Conservation (phyloP, 805 yeast genomes). For the Yarrowia phangngaensis region DNA sequence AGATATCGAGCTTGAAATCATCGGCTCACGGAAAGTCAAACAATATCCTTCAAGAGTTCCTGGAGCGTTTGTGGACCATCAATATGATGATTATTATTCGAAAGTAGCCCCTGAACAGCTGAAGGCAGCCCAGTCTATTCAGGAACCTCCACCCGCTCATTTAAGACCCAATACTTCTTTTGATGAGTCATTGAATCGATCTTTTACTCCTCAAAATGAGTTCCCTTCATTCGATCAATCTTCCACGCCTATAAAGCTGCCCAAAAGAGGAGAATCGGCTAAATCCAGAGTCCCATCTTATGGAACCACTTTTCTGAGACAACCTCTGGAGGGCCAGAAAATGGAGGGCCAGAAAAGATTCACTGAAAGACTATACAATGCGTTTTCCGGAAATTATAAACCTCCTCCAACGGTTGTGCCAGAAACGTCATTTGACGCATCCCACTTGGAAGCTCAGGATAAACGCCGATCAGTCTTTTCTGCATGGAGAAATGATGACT, state of each 20-base stretch:
- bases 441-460: constrained; percentile 7
- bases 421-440: constrained; percentile 11
- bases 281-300: background rate
- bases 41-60: constrained; percentile 6
- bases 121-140: constrained; percentile 14
- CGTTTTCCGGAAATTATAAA: constrained; percentile 24
- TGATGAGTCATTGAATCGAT: too few species aligned
- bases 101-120: constrained; percentile 16
- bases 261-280: background rate
- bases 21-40: constrained; percentile 3
- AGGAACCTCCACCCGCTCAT: constrained; percentile 18
- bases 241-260: constrained; percentile 18
- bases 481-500: constrained; percentile 1
- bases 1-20: constrained; percentile 13
- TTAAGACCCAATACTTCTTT: constrained; percentile 1
- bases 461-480: constrained; percentile 1
- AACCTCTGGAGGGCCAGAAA: constrained; percentile 16
- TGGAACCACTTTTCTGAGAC: constrained; percentile 16
- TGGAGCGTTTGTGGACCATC: constrained; percentile 16
- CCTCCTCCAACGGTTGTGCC: constrained; percentile 27
- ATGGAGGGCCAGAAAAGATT: constrained; percentile 6
- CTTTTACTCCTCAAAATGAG: too few species aligned
- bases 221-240: too few species aligned
- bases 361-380: constrained; percentile 17
- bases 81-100: constrained; percentile 14